Evolutionary conservation across 2,329 filamentous ascomycete genomes (phyloP).

Genomic region (Aureobasidium mangrovei): DNA sequence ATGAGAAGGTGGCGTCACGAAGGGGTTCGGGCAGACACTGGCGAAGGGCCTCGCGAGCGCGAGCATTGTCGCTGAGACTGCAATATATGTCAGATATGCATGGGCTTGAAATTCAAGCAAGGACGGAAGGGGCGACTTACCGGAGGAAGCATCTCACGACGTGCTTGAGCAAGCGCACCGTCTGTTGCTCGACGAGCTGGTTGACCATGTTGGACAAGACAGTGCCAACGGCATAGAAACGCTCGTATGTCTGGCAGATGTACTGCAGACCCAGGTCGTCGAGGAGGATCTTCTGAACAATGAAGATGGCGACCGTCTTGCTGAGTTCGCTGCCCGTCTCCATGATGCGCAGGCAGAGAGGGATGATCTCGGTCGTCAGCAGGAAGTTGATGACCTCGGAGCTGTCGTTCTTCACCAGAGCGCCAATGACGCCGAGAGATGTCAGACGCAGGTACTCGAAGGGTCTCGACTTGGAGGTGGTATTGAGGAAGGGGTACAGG

Average conservation of each 20-base stretch:
- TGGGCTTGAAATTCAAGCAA: background rate
- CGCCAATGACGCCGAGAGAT: constrained; percentile 91
- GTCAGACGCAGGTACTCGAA: constrained; percentile 97
- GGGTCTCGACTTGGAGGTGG: constrained; percentile 92
- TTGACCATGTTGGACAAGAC: constrained; percentile 98
- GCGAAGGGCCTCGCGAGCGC: constrained; percentile 84
- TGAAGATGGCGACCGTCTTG: constrained; percentile 99
- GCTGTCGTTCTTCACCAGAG: constrained; percentile 96
- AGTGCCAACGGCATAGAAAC: constrained; percentile 95
- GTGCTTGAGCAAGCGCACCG: constrained; percentile 89
- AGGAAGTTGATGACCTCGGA: constrained; percentile 99
- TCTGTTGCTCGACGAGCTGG: constrained; percentile 95
- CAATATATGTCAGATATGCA: background rate
- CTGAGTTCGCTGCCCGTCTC: constrained; percentile 96
- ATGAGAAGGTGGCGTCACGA: constrained; percentile 94
- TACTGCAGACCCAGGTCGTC: constrained; percentile 96
- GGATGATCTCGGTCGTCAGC: constrained; percentile 95
- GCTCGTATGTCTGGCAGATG: constrained; percentile 96
- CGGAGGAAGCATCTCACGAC: constrained; percentile 94
- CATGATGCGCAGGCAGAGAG: constrained; percentile 95
- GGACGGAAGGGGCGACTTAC: constrained; percentile 42
- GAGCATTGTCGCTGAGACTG: constrained; percentile 90
- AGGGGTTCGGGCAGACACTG: constrained; percentile 97
- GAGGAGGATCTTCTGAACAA: constrained; percentile 95
- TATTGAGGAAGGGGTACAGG: constrained; percentile 96